phyloP scores from a whole-genome alignment of 2,329 filamentous ascomycete genomes.

The Epichloe scottii region DNA sequence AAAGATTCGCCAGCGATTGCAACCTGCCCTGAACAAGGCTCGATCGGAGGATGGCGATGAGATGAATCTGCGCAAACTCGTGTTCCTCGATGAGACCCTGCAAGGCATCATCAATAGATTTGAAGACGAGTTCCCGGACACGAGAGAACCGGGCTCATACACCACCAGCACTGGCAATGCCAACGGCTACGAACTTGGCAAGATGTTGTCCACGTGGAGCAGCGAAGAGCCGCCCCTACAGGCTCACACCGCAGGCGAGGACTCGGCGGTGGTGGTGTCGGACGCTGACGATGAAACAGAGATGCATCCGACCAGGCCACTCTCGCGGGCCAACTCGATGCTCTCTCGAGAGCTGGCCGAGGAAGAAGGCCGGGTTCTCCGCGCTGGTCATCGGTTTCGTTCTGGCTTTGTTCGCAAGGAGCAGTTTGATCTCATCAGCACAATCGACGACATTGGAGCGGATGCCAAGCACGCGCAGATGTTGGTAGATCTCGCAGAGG shows the following conservation, averaged over 20 bases:
- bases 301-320: conserved; percentile 25
- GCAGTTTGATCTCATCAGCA: conserved; percentile 36
- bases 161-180: not conserved
- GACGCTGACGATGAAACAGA: conserved; percentile 38
- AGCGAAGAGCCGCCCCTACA: conserved; percentile 11
- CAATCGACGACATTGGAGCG: conserved; percentile 34
- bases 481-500: conserved; percentile 51
- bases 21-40: conserved; percentile 69
- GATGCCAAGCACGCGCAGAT: conserved; percentile 39
- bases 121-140: conserved; percentile 92
- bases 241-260: conserved; percentile 18
- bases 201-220: conserved; percentile 3
- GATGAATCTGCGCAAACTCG: conserved; percentile 65
- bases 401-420: conserved; percentile 38
- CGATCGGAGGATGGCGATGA: conserved; percentile 58
- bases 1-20: conserved; percentile 73
- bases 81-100: conserved; percentile 80
- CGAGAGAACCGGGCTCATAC: conserved; percentile 32
- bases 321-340: conserved; percentile 40
- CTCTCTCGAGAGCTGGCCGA: conserved; percentile 41
- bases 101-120: conserved; percentile 89
- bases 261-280: conserved; percentile 25
- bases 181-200: not conserved
- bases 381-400: conserved; percentile 45
- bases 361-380: conserved; percentile 44